Percentiles rank a stretch among this genome's conserved stretches.
Evolutionary conservation across 495 filamentous ascomycete species (phyloP).

Genomic region (Xylaria longipes): DNA sequence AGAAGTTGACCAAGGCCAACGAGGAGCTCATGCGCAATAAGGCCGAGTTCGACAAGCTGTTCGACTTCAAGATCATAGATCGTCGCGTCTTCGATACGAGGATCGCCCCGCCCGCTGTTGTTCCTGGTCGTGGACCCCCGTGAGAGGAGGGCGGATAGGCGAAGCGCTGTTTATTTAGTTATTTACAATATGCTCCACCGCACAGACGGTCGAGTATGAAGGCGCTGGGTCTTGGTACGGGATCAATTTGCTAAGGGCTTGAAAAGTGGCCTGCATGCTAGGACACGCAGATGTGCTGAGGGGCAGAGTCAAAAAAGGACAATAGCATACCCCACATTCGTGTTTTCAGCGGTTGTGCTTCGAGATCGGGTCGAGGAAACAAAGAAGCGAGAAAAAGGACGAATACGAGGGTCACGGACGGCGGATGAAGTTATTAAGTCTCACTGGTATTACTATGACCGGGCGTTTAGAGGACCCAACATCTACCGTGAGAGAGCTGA

Average conservation of each 20-base stretch:
- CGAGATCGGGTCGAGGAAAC: neutral
- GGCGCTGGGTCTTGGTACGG: neutral
- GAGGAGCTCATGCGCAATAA: slow-evolving; percentile 43
- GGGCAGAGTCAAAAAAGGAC: neutral
- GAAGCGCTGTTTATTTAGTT: neutral
- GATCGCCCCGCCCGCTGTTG: slow-evolving; percentile 32
- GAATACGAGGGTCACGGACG: neutral
- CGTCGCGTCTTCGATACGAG: slow-evolving; percentile 50
- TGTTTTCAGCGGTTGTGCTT: neutral
- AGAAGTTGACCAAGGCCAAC: slow-evolving; percentile 49
- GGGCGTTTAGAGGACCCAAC: neutral
- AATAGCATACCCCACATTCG: neutral
- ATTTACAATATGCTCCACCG: neutral
- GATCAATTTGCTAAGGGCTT: neutral
- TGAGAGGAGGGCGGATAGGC: neutral
- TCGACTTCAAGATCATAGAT: slow-evolving; percentile 52
- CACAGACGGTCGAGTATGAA: neutral
- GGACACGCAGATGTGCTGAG: neutral
- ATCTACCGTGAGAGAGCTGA: neutral
- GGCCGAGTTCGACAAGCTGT: slow-evolving; percentile 47
- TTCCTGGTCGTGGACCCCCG: slow-evolving; percentile 26
- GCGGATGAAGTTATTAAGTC: neutral
- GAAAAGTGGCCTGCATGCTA: neutral
- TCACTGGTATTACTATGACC: neutral
- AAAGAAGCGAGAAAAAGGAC: neutral